A percentile compares a stretch with the other conserved stretches of the same genome.
Conservation (phyloP, 2,329 filamentous ascomycete genomes). For the Paecilomyces dactylethromorphus region DNA sequence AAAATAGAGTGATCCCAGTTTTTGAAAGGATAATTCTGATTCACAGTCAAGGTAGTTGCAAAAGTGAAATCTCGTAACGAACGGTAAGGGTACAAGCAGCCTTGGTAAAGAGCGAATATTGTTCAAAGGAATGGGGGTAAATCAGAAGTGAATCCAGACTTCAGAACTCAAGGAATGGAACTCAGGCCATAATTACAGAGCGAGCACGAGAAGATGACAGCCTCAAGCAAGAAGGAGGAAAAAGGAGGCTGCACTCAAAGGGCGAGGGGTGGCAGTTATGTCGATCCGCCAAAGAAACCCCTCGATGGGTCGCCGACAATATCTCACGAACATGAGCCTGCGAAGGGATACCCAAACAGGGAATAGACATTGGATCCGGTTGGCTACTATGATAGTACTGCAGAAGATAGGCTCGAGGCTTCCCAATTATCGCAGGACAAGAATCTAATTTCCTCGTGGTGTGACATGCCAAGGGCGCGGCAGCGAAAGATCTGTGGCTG, state of each 20-base stretch:
- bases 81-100: not conserved
- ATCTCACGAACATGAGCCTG: not conserved
- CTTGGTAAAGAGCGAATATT: not conserved
- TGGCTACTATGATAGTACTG: not conserved
- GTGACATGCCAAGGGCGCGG: not conserved
- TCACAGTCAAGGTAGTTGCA: no score
- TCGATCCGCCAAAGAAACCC: not conserved
- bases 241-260: not conserved
- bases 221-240: not conserved
- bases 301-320: not conserved
- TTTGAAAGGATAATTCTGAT: no score
- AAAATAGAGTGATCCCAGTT: no score
- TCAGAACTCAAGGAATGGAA: not conserved
- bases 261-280: not conserved
- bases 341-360: not conserved
- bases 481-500: not conserved
- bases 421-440: not conserved
- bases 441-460: not conserved
- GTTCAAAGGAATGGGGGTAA: not conserved
- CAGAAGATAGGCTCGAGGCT: not conserved
- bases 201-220: not conserved
- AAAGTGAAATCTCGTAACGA: not conserved
- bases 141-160: not conserved
- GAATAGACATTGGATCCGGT: not conserved
- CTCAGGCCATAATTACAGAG: not conserved